Percentiles rank a stretch among this genome's conserved stretches.
phyloP scores from a whole-genome alignment of 2,329 filamentous ascomycete genomes.

The Aspergillus sp. region DNA sequence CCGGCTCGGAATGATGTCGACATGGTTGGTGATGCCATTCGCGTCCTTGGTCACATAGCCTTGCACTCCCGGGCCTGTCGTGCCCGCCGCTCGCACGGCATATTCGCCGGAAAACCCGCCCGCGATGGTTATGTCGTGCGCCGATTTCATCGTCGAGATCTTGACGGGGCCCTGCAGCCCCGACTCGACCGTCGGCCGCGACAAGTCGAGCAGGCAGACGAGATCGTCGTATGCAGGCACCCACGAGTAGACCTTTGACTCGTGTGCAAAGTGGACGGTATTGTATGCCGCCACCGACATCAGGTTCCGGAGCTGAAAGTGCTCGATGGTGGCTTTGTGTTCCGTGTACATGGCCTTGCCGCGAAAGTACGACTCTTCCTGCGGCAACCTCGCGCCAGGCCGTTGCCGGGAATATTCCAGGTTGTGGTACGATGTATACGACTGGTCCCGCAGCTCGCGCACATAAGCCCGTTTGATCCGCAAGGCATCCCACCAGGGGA shows the following conservation, averaged over 20 bases:
- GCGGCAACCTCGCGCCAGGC: slow-evolving; percentile 35
- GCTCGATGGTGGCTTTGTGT: slow-evolving; percentile 54
- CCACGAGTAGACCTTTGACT: slow-evolving; percentile 52
- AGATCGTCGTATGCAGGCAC: slow-evolving; percentile 48
- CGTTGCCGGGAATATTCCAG: slow-evolving; percentile 32
- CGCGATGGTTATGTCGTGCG: slow-evolving; percentile 53
- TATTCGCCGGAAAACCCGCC: slow-evolving; percentile 63
- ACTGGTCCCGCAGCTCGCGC: slow-evolving; percentile 40
- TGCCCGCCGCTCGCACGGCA: slow-evolving; percentile 47
- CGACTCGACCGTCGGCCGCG: slow-evolving; percentile 42
- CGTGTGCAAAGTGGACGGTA: slow-evolving; percentile 57
- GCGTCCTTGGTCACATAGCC: slow-evolving; percentile 52
- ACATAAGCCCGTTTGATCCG: slow-evolving; percentile 41
- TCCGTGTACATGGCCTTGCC: slow-evolving; percentile 53
- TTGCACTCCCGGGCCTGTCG: slow-evolving; percentile 37
- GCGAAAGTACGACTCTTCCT: slow-evolving; percentile 50
- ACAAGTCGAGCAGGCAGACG: slow-evolving; percentile 53
- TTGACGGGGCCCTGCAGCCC: slow-evolving; percentile 42
- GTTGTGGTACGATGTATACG: slow-evolving; percentile 47
- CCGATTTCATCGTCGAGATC: slow-evolving; percentile 57
- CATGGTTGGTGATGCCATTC: slow-evolving; percentile 60
- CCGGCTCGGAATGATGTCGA: slow-evolving; percentile 55
- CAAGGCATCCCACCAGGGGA: slow-evolving; percentile 43
- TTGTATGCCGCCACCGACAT: slow-evolving; percentile 57
- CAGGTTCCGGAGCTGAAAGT: slow-evolving; percentile 63